phyloP scores from a whole-genome alignment of 176 grass and related monocot species.

The Poa pratensis region DNA sequence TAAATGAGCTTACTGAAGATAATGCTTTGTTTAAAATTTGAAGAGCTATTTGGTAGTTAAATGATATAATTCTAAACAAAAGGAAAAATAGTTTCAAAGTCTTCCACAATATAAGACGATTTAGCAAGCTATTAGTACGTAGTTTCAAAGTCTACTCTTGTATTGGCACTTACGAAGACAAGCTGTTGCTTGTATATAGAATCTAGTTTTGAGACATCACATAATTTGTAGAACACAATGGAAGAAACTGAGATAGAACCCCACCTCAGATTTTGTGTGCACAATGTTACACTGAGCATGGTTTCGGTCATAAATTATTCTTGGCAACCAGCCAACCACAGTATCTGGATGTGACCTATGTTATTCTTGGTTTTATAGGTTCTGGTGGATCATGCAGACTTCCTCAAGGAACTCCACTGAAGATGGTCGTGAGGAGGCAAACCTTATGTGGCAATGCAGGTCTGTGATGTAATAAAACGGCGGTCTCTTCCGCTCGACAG shows the following conservation, averaged over 20 bases:
- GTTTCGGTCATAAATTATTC: neutral
- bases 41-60: neutral
- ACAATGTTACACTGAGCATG: neutral
- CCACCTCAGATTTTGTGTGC: neutral
- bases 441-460: conserved; percentile 15
- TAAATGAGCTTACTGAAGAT: neutral
- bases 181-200: neutral
- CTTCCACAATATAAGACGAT: no score
- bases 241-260: neutral
- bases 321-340: neutral
- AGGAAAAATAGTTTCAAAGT: neutral
- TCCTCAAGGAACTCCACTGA: conserved; percentile 78
- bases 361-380: conserved; percentile 51
- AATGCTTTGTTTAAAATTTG: neutral
- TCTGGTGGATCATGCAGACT: conserved; percentile 77
- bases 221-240: neutral
- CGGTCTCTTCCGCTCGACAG: neutral
- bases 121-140: neutral
- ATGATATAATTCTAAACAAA: neutral
- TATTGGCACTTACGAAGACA: neutral
- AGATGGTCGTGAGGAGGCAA: conserved; percentile 10
- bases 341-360: conserved; percentile 15
- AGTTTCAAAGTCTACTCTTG: conserved; percentile 7
- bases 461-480: conserved; percentile 38
- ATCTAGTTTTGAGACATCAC: neutral